Percentiles rank a stretch among this genome's conserved stretches.
These are phyloP conservation scores for Phytophthora fragariae DNA, from an alignment of 352 stramenopile genomes.

Conservation along the genomic window DNA sequence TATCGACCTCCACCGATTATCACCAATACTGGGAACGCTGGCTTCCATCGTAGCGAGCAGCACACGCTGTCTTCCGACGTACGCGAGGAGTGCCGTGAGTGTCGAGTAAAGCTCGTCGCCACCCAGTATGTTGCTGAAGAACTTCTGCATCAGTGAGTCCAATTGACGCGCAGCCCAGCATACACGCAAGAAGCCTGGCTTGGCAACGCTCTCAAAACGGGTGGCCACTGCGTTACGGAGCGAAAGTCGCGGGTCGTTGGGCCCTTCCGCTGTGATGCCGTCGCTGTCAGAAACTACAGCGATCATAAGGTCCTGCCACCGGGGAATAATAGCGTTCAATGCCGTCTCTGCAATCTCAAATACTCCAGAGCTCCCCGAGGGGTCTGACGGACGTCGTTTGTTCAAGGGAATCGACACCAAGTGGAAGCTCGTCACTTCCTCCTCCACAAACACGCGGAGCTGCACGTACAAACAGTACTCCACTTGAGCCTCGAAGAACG, in stretches of 20 bases:
- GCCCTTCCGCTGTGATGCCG: slow-evolving; percentile 16
- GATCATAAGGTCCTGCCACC: slow-evolving; percentile 30
- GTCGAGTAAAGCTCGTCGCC: slow-evolving; percentile 29
- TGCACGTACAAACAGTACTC: slow-evolving; percentile 43
- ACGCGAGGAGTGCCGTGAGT: slow-evolving; percentile 31
- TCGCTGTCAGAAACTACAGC: slow-evolving; percentile 34
- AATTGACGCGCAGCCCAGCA: slow-evolving; percentile 31
- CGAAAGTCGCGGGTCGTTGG: slow-evolving; percentile 21
- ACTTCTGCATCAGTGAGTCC: slow-evolving; percentile 30
- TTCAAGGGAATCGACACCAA: slow-evolving; percentile 39
- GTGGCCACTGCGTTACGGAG: slow-evolving; percentile 33
- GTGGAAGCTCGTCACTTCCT: slow-evolving; percentile 31
- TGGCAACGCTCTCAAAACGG: slow-evolving; percentile 29
- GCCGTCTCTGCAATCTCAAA: slow-evolving; percentile 37
- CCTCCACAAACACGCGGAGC: slow-evolving; percentile 33
- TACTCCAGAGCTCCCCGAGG: slow-evolving; percentile 17
- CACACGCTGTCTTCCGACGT: slow-evolving; percentile 28
- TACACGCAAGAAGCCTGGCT: slow-evolving; percentile 30
- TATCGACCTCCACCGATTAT: slow-evolving; percentile 31
- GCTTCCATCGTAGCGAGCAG: slow-evolving; percentile 31
- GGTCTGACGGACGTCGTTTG: slow-evolving; percentile 29
- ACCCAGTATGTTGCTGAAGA: slow-evolving; percentile 31
- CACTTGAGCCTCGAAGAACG: slow-evolving; percentile 32
- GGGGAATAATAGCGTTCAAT: slow-evolving; percentile 27
- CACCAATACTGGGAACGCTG: slow-evolving; percentile 11